Conservation (phyloP, 2,329 filamentous ascomycete species). For the Metarhizium anisopliae region DNA sequence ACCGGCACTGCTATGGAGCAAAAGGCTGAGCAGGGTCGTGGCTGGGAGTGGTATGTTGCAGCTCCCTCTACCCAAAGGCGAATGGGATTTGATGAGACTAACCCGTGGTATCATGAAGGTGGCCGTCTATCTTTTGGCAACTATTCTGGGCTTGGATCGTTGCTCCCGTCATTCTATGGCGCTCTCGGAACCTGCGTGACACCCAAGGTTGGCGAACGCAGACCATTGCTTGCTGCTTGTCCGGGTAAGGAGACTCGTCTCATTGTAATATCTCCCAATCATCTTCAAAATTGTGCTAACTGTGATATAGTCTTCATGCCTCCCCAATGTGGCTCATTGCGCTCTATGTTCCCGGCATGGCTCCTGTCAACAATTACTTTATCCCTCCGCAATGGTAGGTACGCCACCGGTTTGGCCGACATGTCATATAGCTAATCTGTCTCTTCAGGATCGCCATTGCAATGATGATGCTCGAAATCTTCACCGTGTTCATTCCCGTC, state of each 20-base stretch:
- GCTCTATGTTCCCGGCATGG: constrained; percentile 42
- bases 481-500: constrained; percentile 55
- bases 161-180: constrained; percentile 53
- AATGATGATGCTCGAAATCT: constrained; percentile 54
- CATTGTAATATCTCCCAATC: background rate
- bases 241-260: constrained; percentile 25
- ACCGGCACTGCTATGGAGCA: constrained; percentile 42
- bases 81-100: background rate
- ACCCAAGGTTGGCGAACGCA: constrained; percentile 59
- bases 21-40: constrained; percentile 35
- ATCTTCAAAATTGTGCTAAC: background rate
- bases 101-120: constrained; percentile 27
- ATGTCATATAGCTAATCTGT: constrained; percentile 2
- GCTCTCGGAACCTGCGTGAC: constrained; percentile 51
- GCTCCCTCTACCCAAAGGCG: background rate
- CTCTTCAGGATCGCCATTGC: constrained; percentile 43
- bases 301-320: constrained; percentile 43
- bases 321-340: constrained; percentile 60
- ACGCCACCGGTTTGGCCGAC: background rate
- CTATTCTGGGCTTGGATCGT: constrained; percentile 54
- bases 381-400: constrained; percentile 54
- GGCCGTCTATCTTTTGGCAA: constrained; percentile 56
- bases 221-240: constrained; percentile 43
- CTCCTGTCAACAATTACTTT: constrained; percentile 42
- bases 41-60: constrained; percentile 53